Conservation (phyloP, 805 yeast genomes). For the Kluyveromyces dobzhanskii region DNA sequence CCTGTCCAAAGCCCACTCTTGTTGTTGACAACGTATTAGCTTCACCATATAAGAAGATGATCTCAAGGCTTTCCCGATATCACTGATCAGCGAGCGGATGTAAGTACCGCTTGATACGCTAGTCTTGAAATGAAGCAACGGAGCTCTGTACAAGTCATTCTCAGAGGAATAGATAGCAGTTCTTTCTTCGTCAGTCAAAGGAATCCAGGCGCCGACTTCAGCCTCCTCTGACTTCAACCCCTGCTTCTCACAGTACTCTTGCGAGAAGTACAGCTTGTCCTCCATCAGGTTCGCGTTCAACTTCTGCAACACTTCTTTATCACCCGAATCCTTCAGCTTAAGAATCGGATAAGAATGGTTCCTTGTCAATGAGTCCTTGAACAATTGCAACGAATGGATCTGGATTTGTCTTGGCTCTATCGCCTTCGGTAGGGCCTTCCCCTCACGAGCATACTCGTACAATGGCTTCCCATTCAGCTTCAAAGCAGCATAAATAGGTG, state of each 20-base stretch:
- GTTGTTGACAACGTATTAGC: constrained; percentile 65
- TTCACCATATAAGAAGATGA: constrained; percentile 85
- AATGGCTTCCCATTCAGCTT: constrained; percentile 92
- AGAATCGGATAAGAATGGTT: constrained; percentile 48
- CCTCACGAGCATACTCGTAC: constrained; percentile 89
- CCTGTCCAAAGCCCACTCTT: constrained; percentile 71
- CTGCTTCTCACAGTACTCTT: constrained; percentile 42
- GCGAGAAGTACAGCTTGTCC: constrained; percentile 52
- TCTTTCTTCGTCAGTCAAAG: constrained; percentile 30
- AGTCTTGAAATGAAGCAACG: constrained; percentile 63
- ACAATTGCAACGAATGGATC: constrained; percentile 45
- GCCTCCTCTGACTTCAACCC: constrained; percentile 34
- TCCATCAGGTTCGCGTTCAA: constrained; percentile 50
- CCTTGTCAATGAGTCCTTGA: constrained; percentile 39
- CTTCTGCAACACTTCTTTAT: constrained; percentile 19
- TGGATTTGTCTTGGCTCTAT: constrained; percentile 69
- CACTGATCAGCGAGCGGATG: constrained; percentile 83
- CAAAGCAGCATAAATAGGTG: constrained; percentile 91
- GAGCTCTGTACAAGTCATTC: constrained; percentile 44
- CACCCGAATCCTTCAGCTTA: constrained; percentile 28
- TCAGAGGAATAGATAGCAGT: constrained; percentile 16
- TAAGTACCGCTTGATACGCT: constrained; percentile 93
- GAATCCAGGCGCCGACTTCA: constrained; percentile 32
- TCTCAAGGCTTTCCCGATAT: constrained; percentile 72
- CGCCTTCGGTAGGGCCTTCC: constrained; percentile 74